Conservation (phyloP, 164 flowering plant genomes). For the Chimonanthus praecox region DNA sequence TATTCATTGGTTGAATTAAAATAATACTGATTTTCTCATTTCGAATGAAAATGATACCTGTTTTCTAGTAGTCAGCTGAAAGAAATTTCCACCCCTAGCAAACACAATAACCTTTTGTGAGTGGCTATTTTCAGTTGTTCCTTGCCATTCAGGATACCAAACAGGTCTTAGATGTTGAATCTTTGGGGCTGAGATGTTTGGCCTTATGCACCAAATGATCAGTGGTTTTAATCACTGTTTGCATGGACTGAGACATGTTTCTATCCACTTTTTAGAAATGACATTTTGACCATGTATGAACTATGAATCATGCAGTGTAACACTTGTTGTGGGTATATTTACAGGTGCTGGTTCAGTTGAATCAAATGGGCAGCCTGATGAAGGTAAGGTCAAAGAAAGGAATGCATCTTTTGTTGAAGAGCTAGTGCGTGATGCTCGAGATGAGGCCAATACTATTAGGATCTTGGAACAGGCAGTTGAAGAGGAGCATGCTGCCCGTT, state of each 20-base stretch:
- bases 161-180: no score
- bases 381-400: slow-evolving; percentile 19
- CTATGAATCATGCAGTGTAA: neutral
- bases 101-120: no score
- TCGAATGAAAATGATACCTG: no score
- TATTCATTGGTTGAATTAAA: no score
- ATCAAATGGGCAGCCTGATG: slow-evolving; percentile 21
- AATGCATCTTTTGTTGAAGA: slow-evolving; percentile 22
- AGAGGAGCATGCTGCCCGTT: slow-evolving; percentile 57
- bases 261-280: no score
- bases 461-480: slow-evolving; percentile 59
- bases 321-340: slow-evolving; percentile 20
- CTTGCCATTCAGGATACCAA: no score
- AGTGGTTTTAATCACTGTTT: neutral
- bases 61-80: no score
- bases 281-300: no score
- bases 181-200: neutral
- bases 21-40: no score
- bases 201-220: neutral
- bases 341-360: slow-evolving; percentile 14
- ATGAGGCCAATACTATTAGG: slow-evolving; percentile 27
- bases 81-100: no score
- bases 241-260: neutral
- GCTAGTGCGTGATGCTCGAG: slow-evolving; percentile 4
- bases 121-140: no score